A percentile compares a stretch with the other conserved stretches of the same genome.
Conservation (phyloP, 768 basidiomycete species). For the Lactarius tabidus region DNA sequence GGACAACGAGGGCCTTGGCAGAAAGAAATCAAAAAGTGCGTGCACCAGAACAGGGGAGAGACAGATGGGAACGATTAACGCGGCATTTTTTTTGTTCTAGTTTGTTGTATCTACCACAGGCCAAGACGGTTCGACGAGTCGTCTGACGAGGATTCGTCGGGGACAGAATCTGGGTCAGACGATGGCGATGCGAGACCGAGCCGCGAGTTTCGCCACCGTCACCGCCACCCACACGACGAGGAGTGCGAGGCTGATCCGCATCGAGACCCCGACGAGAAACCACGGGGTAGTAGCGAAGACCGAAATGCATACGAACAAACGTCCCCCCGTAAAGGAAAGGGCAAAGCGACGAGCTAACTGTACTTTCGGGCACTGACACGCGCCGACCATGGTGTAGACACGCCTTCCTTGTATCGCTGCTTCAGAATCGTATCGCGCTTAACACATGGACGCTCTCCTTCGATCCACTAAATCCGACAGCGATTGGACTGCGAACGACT, state of each 20-base stretch:
- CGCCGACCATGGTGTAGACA: no score
- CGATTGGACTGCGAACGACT: no score
- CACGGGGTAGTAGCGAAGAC: neutral
- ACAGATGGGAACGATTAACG: neutral
- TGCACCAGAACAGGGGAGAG: neutral
- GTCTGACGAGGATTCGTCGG: constrained; percentile 57
- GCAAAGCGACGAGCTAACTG: neutral
- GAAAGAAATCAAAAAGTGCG: constrained; percentile 75
- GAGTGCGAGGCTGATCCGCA: neutral
- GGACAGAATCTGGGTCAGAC: constrained; percentile 35
- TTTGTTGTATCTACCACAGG: constrained; percentile 95
- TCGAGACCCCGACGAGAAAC: constrained; percentile 1
- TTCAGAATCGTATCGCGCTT: no score
- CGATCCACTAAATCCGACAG: no score
- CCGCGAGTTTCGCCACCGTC: neutral
- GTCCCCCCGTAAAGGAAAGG: constrained; percentile 19
- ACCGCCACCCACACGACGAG: constrained; percentile 3
- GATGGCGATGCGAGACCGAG: constrained; percentile 11
- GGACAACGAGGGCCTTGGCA: constrained; percentile 86
- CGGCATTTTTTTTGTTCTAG: constrained; percentile 38
- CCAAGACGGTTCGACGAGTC: constrained; percentile 80
- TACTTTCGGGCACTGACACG: no score
- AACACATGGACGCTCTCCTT: no score
- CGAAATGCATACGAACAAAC: constrained; percentile 21
- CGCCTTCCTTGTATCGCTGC: no score